A percentile compares a stretch with the other conserved stretches of the same genome.
Conservation (phyloP, 2,329 filamentous ascomycete genomes). For the Pseudogymnoascus sp. region DNA sequence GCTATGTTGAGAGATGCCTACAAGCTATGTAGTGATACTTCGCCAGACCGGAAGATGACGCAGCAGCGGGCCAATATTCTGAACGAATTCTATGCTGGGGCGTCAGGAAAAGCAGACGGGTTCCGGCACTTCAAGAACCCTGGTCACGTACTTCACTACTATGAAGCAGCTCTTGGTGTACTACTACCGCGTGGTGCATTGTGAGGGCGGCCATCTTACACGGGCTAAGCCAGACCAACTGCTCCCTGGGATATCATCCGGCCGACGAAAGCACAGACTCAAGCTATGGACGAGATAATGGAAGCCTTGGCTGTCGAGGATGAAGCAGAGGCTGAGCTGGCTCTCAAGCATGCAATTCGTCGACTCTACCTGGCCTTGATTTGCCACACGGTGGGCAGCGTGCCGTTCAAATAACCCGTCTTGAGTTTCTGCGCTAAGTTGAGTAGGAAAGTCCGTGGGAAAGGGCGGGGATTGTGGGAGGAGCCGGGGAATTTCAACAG, state of each 20-base stretch:
- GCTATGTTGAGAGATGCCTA: conserved; percentile 14
- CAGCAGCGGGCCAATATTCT: conserved; percentile 15
- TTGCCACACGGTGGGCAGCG: conserved; percentile 12
- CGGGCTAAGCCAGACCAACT: neutral
- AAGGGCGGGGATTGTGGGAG: conserved; percentile 7
- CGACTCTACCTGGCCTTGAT: conserved; percentile 15
- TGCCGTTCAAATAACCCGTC: conserved; percentile 13
- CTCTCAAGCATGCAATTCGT: conserved; percentile 14
- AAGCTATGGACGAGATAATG: conserved; percentile 14
- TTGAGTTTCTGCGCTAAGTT: conserved; percentile 14
- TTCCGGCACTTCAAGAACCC: conserved; percentile 15
- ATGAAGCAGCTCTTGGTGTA: conserved; percentile 16
- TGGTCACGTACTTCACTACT: conserved; percentile 15
- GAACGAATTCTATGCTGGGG: conserved; percentile 14
- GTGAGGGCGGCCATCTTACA: conserved; percentile 10
- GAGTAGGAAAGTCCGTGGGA: conserved; percentile 6
- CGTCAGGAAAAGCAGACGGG: neutral
- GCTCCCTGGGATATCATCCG: neutral
- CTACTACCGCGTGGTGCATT: conserved; percentile 14
- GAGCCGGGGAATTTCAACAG: conserved; percentile 14
- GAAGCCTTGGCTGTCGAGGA: conserved; percentile 11
- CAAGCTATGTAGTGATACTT: conserved; percentile 14
- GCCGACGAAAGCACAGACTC: neutral
- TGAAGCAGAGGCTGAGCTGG: conserved; percentile 2
- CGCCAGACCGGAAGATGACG: conserved; percentile 14